These are phyloP conservation scores for Ustanciosporium gigantosporum DNA, from an alignment of 1,284 basidiomycete species.

Conservation along the genomic window DNA sequence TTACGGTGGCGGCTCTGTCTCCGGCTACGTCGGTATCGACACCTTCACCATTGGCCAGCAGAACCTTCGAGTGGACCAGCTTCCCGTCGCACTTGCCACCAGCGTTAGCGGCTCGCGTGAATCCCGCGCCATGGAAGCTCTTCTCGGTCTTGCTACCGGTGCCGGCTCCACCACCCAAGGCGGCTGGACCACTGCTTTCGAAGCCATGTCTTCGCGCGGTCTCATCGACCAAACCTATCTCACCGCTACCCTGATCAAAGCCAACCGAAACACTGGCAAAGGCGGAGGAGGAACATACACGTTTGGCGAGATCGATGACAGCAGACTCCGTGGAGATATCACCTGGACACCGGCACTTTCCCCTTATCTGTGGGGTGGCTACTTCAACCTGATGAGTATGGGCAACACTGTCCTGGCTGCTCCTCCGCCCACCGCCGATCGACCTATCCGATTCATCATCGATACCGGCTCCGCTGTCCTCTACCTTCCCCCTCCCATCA, in stretches of 20 bases:
- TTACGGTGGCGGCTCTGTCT: conserved; percentile 32
- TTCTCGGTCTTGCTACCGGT: conserved; percentile 39
- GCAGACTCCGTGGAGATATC: conserved; percentile 25
- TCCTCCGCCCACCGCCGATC: conserved; percentile 9
- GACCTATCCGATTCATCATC: conserved; percentile 35
- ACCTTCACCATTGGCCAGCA: conserved; percentile 32
- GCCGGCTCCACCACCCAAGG: conserved; percentile 22
- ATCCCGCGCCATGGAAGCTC: conserved; percentile 44
- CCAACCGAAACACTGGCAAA: conserved; percentile 42
- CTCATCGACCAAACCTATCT: conserved; percentile 39
- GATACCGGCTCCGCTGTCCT: conserved; percentile 47
- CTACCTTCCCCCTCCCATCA: conserved; percentile 30
- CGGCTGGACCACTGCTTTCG: conserved; percentile 46
- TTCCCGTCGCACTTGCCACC: conserved; percentile 37
- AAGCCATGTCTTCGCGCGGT: conserved; percentile 39
- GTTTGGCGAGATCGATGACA: conserved; percentile 42
- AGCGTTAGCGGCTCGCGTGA: conserved; percentile 32
- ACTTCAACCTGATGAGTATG: conserved; percentile 38
- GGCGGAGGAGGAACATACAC: conserved; percentile 47
- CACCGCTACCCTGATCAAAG: conserved; percentile 40
- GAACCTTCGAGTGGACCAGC: conserved; percentile 16
- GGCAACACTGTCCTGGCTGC: conserved; percentile 16
- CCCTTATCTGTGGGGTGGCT: conserved; percentile 39
- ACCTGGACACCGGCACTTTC: conserved; percentile 36
- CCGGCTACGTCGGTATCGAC: conserved; percentile 47